Evolutionary conservation across 73 alveolate species (phyloP).

Genomic region (Durusdinium trenchii): DNA sequence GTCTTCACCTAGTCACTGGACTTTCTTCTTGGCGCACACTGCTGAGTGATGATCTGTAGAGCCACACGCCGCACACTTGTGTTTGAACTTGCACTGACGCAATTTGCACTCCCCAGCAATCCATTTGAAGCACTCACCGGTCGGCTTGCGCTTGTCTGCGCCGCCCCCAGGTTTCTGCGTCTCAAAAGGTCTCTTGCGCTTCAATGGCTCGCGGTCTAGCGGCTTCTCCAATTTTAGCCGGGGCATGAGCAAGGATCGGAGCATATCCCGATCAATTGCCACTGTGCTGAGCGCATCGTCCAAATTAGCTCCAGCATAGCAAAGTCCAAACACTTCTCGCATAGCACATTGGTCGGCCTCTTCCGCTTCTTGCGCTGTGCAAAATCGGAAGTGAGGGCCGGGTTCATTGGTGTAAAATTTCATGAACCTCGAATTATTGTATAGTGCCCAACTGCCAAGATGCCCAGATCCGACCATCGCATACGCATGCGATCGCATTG

Average conservation of each 20-base stretch:
- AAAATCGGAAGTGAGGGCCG: not conserved
- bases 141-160: not conserved
- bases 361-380: slow-evolving; percentile 42
- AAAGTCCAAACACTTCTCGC: slow-evolving; percentile 6
- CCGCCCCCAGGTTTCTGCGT: not conserved
- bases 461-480: slow-evolving; percentile 21
- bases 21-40: not conserved
- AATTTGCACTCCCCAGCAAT: not conserved
- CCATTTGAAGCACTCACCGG: slow-evolving; percentile 15
- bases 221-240: slow-evolving; percentile 22
- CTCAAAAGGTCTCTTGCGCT: not conserved
- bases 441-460: not conserved
- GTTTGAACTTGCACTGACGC: not conserved
- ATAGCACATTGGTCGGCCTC: not conserved
- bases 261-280: slow-evolving; percentile 9
- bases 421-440: not conserved
- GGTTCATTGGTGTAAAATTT: not conserved
- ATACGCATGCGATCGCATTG: not conserved
- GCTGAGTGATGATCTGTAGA: not conserved
- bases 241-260: not conserved
- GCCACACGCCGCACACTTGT: slow-evolving; percentile 28
- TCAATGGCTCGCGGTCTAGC: no score
- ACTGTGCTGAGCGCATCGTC: not conserved
- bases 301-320: not conserved
- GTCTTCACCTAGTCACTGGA: not conserved